Evolutionary conservation across 495 filamentous ascomycete species (phyloP).

Genomic region (Penicillium bialowiezense): DNA sequence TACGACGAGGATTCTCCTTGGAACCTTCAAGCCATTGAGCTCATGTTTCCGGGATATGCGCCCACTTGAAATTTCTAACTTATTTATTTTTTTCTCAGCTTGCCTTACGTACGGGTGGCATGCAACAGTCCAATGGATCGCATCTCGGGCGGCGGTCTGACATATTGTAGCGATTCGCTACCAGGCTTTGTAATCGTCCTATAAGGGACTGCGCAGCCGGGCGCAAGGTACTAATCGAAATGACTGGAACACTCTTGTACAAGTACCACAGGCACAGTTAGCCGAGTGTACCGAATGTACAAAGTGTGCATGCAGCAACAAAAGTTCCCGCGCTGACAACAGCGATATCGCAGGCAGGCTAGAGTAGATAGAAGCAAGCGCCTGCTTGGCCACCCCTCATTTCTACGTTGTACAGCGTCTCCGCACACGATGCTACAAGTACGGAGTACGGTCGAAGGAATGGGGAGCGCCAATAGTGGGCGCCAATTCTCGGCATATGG

Average conservation of each 20-base stretch:
- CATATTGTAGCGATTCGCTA: background rate
- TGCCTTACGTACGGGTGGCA: background rate
- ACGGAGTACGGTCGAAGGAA: background rate
- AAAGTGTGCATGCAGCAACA: background rate
- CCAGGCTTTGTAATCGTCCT: background rate
- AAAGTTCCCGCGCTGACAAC: conserved; percentile 7
- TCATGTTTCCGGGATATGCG: background rate
- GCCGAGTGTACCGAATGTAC: background rate
- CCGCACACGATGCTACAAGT: background rate
- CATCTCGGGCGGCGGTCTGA: background rate
- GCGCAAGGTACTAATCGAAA: background rate
- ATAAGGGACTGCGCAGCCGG: background rate
- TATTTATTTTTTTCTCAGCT: background rate
- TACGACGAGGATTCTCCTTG: background rate
- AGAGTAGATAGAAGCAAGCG: background rate
- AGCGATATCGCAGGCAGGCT: conserved; percentile 1
- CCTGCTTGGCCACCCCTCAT: conserved; percentile 11
- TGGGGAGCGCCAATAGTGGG: background rate
- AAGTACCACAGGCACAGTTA: background rate
- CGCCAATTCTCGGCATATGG: background rate
- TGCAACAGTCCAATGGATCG: background rate
- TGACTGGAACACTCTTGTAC: background rate
- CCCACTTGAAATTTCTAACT: background rate
- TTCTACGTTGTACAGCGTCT: background rate
- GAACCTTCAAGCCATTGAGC: background rate